phyloP scores from a whole-genome alignment of 208 protist species.

The Trypanosoma avium region DNA sequence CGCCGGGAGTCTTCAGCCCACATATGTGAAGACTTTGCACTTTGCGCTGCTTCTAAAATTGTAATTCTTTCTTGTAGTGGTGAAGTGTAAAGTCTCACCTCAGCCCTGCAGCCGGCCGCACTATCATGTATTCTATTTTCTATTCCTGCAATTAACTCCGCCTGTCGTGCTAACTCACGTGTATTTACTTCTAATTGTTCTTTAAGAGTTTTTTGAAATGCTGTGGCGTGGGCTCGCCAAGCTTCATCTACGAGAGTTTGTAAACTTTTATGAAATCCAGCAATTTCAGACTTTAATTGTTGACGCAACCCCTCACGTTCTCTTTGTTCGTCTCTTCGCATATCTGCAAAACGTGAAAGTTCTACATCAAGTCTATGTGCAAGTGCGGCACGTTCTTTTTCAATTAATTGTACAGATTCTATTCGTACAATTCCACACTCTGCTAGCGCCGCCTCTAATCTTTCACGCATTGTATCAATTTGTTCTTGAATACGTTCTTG shows the following conservation, averaged over 20 bases:
- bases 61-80: slow-evolving; percentile 57
- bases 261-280: slow-evolving; percentile 26
- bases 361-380: slow-evolving; percentile 67
- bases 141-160: slow-evolving; percentile 32
- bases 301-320: slow-evolving; percentile 42
- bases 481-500: slow-evolving; percentile 65
- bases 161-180: slow-evolving; percentile 37
- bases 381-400: slow-evolving; percentile 56
- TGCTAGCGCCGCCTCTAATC: slow-evolving; percentile 42
- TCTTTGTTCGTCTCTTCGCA: slow-evolving; percentile 63
- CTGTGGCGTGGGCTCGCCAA: slow-evolving; percentile 42
- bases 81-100: slow-evolving; percentile 45
- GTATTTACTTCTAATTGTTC: slow-evolving; percentile 45
- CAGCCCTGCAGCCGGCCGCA: slow-evolving; percentile 47
- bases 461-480: slow-evolving; percentile 49
- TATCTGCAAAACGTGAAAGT: slow-evolving; percentile 64
- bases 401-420: slow-evolving; percentile 54
- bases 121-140: slow-evolving; percentile 54
- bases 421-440: slow-evolving; percentile 52
- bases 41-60: slow-evolving; percentile 59
- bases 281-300: slow-evolving; percentile 35
- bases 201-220: slow-evolving; percentile 40
- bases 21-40: slow-evolving; percentile 49
- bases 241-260: slow-evolving; percentile 49
- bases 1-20: no score